Evolutionary conservation across 1,284 basidiomycete genomes (phyloP), one percentile per base, ranked within the genome.

Genomic region (Abortiporus biennis): DNA sequence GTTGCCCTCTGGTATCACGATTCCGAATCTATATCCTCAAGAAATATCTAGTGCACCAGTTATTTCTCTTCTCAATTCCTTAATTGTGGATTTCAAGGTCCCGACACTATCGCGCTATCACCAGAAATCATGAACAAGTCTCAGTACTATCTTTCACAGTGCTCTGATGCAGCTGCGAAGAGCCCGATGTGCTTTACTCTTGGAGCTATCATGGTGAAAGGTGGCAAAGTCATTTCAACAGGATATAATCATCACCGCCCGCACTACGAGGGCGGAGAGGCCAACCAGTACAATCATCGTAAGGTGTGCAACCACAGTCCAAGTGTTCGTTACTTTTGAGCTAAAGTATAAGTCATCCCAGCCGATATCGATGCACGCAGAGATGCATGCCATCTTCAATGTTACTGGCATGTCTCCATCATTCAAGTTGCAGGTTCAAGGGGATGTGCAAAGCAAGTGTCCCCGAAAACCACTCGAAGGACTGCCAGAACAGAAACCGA

Each of bases 311-410:
- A n/a, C 35, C 16, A 6, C 5, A 33, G 4, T 9, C 9, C 20
- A 12, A 17, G 16, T 3, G 21, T 25, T 22, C 33, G 12, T 21
- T 5, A 12, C 8, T 1, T 6, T 2, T 6, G n/a, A 2, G 5
- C 17, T 4, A 16, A 25, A 4, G 5, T 24, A 4, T n/a, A 30
- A 40, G 41, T 40, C 31, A 13, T 13, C 29, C 9, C 38, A 62
- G 66, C 71, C 74, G 17, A 59, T 74, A 16, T 76, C 72, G 3
- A 78, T 79, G 74, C 75, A 80, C 50, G 76, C 76, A 2, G 74
- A 78, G 61, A 78, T 78, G 76, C 72, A 78, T 49, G 70, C 69
- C 12, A 78, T 76, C 48, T 74, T 69, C 57, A 75, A 59, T 50
- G 48, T 71, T 42, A 74, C 71, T 43, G 71, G 73, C 64, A 67